Percentiles rank a stretch among this genome's conserved stretches.
Evolutionary conservation across 306 rosid species (phyloP).

Genomic region (Carpinus fangiana): DNA sequence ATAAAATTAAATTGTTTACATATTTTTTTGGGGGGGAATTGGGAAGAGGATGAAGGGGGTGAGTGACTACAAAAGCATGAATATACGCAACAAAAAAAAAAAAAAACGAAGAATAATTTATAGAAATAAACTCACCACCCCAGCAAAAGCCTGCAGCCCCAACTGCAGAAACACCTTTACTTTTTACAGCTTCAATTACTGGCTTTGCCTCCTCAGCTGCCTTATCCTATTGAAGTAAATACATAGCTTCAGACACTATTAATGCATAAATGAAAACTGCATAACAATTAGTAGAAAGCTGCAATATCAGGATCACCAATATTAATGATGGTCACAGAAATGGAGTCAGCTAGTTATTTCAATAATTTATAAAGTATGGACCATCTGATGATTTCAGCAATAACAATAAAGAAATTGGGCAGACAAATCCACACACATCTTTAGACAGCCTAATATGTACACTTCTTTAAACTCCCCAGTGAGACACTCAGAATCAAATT

Average conservation of each 20-base stretch:
- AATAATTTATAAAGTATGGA: neutral
- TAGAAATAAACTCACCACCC: slow-evolving; percentile 56
- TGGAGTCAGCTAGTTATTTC: neutral
- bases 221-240: slow-evolving; percentile 47
- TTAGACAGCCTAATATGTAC: neutral
- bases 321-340: neutral
- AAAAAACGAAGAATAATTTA: neutral
- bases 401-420: neutral
- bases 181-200: slow-evolving; percentile 55
- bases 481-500: neutral
- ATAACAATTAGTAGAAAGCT: neutral
- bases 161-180: slow-evolving; percentile 55
- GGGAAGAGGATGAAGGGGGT: neutral
- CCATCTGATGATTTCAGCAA: neutral
- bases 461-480: neutral
- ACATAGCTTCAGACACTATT: slow-evolving; percentile 8
- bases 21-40: neutral
- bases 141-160: slow-evolving; percentile 80
- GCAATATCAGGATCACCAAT: neutral
- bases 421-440: neutral
- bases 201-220: slow-evolving; percentile 53
- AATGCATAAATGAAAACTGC: neutral
- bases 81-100: neutral
- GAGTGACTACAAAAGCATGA: neutral
- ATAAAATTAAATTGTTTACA: neutral